Conservation (phyloP, 306 rosid species). For the Acacia confusa region DNA sequence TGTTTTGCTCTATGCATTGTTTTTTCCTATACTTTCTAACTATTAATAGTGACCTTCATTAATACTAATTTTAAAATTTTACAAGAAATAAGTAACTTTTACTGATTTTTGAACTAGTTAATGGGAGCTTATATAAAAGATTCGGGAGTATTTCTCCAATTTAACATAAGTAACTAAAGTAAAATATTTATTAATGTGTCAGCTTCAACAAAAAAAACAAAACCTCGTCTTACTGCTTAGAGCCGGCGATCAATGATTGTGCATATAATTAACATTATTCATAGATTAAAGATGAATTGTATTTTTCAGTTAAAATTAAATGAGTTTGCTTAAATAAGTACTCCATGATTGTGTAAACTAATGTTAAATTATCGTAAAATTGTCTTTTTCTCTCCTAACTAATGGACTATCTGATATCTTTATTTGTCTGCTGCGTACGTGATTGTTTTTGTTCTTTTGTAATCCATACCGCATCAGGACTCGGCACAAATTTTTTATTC, state of each 20-base stretch:
- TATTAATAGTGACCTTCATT: too few species aligned
- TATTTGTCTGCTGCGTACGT: neutral
- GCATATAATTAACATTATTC: too few species aligned
- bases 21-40: neutral
- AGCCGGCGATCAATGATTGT: neutral
- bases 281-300: neutral
- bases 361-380: neutral
- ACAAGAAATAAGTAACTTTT: too few species aligned
- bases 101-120: too few species aligned
- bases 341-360: neutral
- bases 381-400: neutral
- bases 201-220: neutral
- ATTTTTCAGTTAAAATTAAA: neutral
- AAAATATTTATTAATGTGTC: neutral
- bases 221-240: neutral
- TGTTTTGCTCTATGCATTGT: too few species aligned
- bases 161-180: neutral
- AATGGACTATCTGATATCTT: constrained; percentile 2
- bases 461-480: neutral
- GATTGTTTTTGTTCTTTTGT: neutral
- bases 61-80: too few species aligned
- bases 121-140: neutral
- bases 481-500: neutral
- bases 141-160: neutral
- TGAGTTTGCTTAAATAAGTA: neutral